Percentiles rank a stretch among this genome's conserved stretches.
These are phyloP conservation scores for Vigna nakashimae DNA, from an alignment of 306 rosid species.

Conservation along the genomic window DNA sequence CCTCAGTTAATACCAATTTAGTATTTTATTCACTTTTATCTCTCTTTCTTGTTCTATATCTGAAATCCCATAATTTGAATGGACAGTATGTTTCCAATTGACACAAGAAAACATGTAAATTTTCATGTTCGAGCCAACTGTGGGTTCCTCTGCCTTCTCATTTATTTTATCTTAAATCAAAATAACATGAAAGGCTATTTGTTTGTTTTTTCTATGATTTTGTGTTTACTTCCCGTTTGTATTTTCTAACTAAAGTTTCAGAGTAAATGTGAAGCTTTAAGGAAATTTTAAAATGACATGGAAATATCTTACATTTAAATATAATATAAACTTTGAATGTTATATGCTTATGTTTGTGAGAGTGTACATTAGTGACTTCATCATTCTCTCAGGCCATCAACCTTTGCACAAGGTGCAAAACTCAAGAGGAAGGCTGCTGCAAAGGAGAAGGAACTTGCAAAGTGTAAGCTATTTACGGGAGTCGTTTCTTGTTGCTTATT, in stretches of 20 bases:
- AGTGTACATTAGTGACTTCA: constrained; percentile 20
- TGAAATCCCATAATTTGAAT: neutral
- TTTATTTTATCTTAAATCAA: constrained; percentile 10
- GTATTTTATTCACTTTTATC: neutral
- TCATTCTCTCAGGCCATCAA: constrained; percentile 72
- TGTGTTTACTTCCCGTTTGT: constrained; percentile 11
- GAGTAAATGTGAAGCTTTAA: neutral
- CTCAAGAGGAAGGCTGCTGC: constrained; percentile 78
- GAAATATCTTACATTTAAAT: neutral
- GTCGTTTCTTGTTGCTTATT: constrained; percentile 33
- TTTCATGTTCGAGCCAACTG: neutral
- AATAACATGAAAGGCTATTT: constrained; percentile 7
- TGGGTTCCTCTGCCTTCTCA: neutral
- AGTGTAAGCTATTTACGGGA: constrained; percentile 61
- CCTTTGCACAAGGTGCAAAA: constrained; percentile 91
- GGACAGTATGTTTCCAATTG: neutral
- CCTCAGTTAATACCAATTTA: neutral
- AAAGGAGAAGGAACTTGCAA: constrained; percentile 89
- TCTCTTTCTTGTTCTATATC: neutral
- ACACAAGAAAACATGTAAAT: neutral
- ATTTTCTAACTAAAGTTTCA: neutral
- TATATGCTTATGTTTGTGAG: constrained; percentile 12
- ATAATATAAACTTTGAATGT: constrained; percentile 19
- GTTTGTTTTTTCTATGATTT: constrained; percentile 22
- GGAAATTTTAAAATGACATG: constrained; percentile 3